Conservation (phyloP, 495 filamentous ascomycete genomes). For the Penicillium turbatum region DNA sequence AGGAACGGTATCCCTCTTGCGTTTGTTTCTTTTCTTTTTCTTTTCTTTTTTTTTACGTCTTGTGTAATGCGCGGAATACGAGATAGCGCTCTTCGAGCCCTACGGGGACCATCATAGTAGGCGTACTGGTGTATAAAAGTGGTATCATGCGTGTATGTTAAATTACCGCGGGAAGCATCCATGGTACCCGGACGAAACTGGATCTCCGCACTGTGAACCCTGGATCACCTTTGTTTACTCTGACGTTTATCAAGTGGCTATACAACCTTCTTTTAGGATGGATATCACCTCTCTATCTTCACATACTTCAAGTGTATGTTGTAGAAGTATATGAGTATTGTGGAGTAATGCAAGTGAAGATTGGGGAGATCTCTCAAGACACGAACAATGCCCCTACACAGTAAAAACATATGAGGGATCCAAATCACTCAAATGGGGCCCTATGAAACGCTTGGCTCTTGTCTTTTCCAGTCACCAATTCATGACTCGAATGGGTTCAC, state of each 20-base stretch:
- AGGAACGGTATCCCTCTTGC: slow-evolving; percentile 34
- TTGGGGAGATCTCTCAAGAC: background rate
- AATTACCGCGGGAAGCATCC: slow-evolving; percentile 12
- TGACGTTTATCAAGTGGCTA: background rate
- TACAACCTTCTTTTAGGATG: too few relatives aligned
- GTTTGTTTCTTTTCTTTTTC: background rate
- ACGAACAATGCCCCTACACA: background rate
- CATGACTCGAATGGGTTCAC: background rate
- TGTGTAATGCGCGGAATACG: background rate
- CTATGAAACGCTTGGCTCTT: background rate
- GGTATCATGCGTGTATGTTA: background rate
- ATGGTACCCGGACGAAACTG: slow-evolving; percentile 1
- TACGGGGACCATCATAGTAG: background rate
- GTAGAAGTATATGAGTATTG: background rate
- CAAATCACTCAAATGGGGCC: background rate
- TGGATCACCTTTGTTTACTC: slow-evolving; percentile 9
- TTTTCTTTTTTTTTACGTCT: background rate
- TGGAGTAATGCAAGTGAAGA: background rate
- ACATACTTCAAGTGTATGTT: too few relatives aligned
- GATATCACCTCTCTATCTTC: too few relatives aligned
- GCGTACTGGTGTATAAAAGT: background rate
- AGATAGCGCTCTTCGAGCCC: background rate
- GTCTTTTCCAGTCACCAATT: background rate
- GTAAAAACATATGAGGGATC: background rate
- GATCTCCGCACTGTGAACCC: slow-evolving; percentile 12